phyloP scores from a whole-genome alignment of 768 basidiomycete genomes.

The Hypholoma sublateritium region DNA sequence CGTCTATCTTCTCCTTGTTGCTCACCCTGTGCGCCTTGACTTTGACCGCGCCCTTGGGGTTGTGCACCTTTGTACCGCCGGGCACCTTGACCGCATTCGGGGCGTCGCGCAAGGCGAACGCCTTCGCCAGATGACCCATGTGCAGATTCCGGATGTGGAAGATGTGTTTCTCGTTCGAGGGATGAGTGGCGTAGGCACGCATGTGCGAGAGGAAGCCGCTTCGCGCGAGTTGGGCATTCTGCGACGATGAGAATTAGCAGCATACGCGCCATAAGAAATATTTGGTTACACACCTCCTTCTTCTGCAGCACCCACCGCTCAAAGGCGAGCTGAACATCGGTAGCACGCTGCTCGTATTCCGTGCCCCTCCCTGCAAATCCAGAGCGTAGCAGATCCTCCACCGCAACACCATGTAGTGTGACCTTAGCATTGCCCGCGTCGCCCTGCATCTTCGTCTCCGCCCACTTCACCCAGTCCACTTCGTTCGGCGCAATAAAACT shows the following conservation, averaged over 20 bases:
- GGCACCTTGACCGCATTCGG: conserved; percentile 51
- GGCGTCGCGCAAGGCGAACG: conserved; percentile 88
- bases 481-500: conserved; percentile 88
- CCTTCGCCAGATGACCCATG: conserved; percentile 91
- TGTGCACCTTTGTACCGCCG: conserved; percentile 11
- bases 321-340: conserved; percentile 92
- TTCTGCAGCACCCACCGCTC: conserved; percentile 87
- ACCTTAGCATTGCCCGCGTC: conserved; percentile 40
- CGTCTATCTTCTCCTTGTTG: conserved; percentile 17
- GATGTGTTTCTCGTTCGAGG: conserved; percentile 91
- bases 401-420: conserved; percentile 55
- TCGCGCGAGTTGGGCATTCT: conserved; percentile 80
- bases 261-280: neutral
- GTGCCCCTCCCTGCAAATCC: conserved; percentile 85
- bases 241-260: conserved; percentile 2
- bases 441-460: conserved; percentile 77
- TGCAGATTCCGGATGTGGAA: conserved; percentile 96
- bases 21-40: conserved; percentile 20
- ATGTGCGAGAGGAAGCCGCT: conserved; percentile 91
- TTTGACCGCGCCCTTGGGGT: conserved; percentile 14
- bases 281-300: conserved; percentile 53
- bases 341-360: conserved; percentile 88
- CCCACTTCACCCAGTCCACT: conserved; percentile 87
- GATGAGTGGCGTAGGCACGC: conserved; percentile 97
- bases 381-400: conserved; percentile 69